phyloP scores from a whole-genome alignment of 768 basidiomycete genomes.

The Asterophora lycoperdoides region DNA sequence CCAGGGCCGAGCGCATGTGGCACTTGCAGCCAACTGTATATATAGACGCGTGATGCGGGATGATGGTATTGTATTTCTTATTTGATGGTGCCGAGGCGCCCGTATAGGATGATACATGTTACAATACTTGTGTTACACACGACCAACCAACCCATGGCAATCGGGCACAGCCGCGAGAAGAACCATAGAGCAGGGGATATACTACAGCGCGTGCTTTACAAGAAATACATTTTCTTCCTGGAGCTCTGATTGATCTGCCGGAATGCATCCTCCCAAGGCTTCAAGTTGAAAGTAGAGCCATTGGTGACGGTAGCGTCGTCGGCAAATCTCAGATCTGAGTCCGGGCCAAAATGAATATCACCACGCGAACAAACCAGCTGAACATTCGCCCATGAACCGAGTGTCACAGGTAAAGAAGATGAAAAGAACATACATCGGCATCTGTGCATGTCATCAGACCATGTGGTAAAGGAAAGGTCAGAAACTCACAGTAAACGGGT shows the following conservation, averaged over 20 bases:
- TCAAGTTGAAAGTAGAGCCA: conserved; percentile 15
- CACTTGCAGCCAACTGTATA: background rate
- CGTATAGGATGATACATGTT: conserved; percentile 4
- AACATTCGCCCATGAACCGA: conserved; percentile 3
- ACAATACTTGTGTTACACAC: conserved; percentile 6
- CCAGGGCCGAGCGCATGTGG: background rate
- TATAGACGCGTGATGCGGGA: conserved; percentile 4
- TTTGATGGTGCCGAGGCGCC: conserved; percentile 3
- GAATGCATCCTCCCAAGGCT: conserved; percentile 21
- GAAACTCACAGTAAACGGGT: conserved; percentile 58
- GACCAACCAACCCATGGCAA: background rate
- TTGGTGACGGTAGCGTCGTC: conserved; percentile 21
- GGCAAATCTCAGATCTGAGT: conserved; percentile 17
- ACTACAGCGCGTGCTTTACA: conserved; percentile 8
- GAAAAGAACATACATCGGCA: conserved; percentile 42
- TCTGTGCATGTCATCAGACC: conserved; percentile 29
- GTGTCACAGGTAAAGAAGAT: background rate
- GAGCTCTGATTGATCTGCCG: conserved; percentile 11
- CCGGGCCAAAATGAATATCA: conserved; percentile 39
- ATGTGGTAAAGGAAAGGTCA: background rate
- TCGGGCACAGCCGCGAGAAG: background rate
- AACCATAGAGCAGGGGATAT: background rate
- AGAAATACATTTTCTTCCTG: conserved; percentile 22
- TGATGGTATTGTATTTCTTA: background rate
- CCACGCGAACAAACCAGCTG: conserved; percentile 51